Percentiles rank a stretch among this genome's conserved stretches.
Evolutionary conservation across 371 early-diverging fungal genomes (phyloP).

Genomic region (Rhizomucor miehei): DNA sequence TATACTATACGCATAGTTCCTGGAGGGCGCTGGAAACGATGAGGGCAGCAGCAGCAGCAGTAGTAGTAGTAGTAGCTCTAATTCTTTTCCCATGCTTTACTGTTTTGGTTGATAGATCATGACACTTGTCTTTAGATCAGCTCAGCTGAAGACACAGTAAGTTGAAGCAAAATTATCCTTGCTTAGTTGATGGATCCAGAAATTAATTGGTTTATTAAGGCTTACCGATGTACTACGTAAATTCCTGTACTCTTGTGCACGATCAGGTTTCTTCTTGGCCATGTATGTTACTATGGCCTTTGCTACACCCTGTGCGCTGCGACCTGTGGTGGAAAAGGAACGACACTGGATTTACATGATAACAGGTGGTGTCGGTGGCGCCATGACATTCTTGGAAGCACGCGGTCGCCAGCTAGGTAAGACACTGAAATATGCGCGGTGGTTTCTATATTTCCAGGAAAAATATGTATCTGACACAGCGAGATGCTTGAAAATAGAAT

Average conservation of each 20-base stretch:
- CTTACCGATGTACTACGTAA: slow-evolving; percentile 34
- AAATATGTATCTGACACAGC: neutral
- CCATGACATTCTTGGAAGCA: slow-evolving; percentile 71
- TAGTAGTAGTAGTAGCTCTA: too few relatives aligned
- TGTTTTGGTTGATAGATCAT: slow-evolving; percentile 40
- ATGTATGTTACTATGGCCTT: slow-evolving; percentile 65
- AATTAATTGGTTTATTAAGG: slow-evolving; percentile 12
- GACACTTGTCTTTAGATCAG: slow-evolving; percentile 51
- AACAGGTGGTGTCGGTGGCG: slow-evolving; percentile 68
- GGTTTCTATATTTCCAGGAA: too few relatives aligned
- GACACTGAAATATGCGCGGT: neutral
- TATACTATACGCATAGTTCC: neutral
- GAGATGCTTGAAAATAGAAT: slow-evolving; percentile 37
- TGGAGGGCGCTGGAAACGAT: neutral
- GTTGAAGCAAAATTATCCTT: neutral
- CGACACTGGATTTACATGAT: slow-evolving; percentile 47
- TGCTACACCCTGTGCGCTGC: slow-evolving; percentile 63
- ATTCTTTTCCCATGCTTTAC: neutral
- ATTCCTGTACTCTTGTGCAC: slow-evolving; percentile 53
- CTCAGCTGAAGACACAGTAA: slow-evolving; percentile 46
- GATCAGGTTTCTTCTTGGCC: slow-evolving; percentile 72
- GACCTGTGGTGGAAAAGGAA: slow-evolving; percentile 59
- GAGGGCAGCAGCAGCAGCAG: too few relatives aligned
- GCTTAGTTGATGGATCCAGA: neutral
- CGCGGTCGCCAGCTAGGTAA: slow-evolving; percentile 68